These are phyloP conservation scores for Amaranthus hypochondriacus DNA, from an alignment of 148 eudicot genomes.

Conservation along the genomic window DNA sequence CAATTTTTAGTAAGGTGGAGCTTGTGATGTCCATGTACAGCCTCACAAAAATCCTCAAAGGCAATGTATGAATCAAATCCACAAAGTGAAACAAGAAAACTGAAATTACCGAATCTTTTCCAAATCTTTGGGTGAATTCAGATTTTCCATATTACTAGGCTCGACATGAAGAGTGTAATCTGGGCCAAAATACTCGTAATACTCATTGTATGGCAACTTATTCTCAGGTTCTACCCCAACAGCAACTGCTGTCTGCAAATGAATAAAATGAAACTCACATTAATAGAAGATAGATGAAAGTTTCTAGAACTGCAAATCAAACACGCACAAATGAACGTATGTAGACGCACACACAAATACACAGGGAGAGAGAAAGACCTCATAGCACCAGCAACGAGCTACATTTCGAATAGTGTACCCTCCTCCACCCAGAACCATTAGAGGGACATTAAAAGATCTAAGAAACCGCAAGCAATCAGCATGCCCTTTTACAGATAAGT, in stretches of 20 bases:
- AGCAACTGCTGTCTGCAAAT: constrained; percentile 83
- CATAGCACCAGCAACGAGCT: constrained; percentile 99
- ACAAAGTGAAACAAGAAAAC: not conserved
- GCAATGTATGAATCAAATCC: not conserved
- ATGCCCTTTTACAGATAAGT: constrained; percentile 90
- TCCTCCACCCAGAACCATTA: constrained; percentile 96
- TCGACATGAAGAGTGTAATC: constrained; percentile 80
- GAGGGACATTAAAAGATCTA: constrained; percentile 89
- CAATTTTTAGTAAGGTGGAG: not conserved
- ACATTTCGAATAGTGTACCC: constrained; percentile 92
- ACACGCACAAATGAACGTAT: not conserved
- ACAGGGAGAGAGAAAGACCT: constrained; percentile 41
- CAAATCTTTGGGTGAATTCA: constrained; percentile 64
- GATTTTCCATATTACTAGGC: constrained; percentile 68
- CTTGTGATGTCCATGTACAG: not conserved
- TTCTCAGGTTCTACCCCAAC: constrained; percentile 91
- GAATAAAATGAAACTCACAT: constrained; percentile 6
- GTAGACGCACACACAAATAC: no score
- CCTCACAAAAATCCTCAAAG: not conserved
- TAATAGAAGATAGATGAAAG: not conserved
- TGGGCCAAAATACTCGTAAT: constrained; percentile 87
- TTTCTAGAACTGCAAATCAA: not conserved
- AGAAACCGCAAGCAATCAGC: constrained; percentile 85
- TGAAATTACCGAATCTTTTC: constrained; percentile 68
- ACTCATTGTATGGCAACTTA: constrained; percentile 81